A percentile compares a stretch with the other conserved stretches of the same genome.
phyloP scores from a whole-genome alignment of 257 asterid genomes.

The Lantana camara region DNA sequence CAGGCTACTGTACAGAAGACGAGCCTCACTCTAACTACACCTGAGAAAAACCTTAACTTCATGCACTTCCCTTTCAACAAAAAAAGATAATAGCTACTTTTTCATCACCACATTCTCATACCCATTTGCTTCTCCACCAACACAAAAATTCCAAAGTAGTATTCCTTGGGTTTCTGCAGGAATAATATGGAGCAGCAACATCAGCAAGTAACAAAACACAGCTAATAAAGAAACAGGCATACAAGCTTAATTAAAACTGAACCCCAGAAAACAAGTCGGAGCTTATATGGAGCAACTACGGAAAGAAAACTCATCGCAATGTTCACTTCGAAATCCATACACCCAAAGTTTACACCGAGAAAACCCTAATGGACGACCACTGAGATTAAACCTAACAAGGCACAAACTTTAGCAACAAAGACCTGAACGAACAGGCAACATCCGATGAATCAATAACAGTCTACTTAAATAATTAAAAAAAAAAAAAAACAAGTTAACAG shows the following conservation, averaged over 20 bases:
- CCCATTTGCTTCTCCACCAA: conserved; percentile 15
- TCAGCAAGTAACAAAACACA: conserved; percentile 16
- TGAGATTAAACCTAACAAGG: conserved; percentile 22
- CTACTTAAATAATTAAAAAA: conserved; percentile 2
- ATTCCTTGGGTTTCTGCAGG: conserved; percentile 25
- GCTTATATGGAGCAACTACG: conserved; percentile 4
- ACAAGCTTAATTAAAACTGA: not conserved
- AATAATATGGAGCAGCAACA: conserved; percentile 12
- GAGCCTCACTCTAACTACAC: conserved; percentile 15
- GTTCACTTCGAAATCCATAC: conserved; percentile 12
- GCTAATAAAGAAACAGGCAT: conserved; percentile 11
- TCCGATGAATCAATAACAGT: conserved; percentile 22
- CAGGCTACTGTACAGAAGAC: conserved; percentile 2
- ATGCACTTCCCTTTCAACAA: conserved; percentile 2
- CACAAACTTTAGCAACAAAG: conserved; percentile 27
- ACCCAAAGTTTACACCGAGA: conserved; percentile 10
- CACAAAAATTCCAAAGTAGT: conserved; percentile 4
- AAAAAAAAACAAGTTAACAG: not conserved
- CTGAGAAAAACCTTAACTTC: conserved; percentile 6
- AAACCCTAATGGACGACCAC: conserved; percentile 47
- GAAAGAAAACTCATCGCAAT: not conserved
- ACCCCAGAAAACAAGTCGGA: not conserved
- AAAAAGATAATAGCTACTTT: not conserved
- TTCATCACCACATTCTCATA: conserved; percentile 21
- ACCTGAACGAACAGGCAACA: conserved; percentile 21